phyloP scores from a whole-genome alignment of 2,329 filamentous ascomycete genomes.

The Ceratocystis diversiconidia region DNA sequence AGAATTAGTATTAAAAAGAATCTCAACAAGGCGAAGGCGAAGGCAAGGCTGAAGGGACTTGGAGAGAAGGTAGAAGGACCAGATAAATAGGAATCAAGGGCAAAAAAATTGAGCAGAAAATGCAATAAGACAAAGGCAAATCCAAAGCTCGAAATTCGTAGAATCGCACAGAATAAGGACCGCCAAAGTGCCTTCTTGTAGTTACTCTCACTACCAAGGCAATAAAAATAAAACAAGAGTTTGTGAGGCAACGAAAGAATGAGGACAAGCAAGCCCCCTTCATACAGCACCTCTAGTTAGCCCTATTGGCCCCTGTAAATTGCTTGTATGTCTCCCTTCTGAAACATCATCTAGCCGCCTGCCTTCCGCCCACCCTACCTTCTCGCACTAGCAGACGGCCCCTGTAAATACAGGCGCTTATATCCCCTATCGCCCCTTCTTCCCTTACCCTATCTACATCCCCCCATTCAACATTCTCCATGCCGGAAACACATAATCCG shows the following conservation, averaged over 20 bases:
- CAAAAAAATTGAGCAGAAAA: not conserved
- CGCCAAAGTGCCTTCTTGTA: not conserved
- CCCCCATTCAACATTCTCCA: constrained; percentile 28
- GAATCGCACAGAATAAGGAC: not conserved
- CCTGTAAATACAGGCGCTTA: not conserved
- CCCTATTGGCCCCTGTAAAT: not conserved
- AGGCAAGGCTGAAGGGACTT: not conserved
- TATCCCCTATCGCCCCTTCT: not conserved
- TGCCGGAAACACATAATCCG: constrained; percentile 34
- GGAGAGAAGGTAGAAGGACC: not conserved
- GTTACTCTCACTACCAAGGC: not conserved
- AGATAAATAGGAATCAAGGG: not conserved
- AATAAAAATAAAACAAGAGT: too few relatives aligned
- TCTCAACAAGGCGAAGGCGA: not conserved
- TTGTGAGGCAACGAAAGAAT: too few relatives aligned
- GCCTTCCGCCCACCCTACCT: not conserved
- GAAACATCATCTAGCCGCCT: not conserved
- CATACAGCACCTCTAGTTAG: too few relatives aligned
- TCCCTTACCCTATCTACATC: not conserved
- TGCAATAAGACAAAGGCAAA: not conserved
- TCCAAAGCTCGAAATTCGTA: not conserved
- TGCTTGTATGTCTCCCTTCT: not conserved
- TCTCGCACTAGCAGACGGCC: not conserved
- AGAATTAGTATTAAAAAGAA: not conserved
- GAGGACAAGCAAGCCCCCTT: not conserved